Conservation (phyloP, 2,329 filamentous ascomycete species). For the Exophiala phaeomuriformis region DNA sequence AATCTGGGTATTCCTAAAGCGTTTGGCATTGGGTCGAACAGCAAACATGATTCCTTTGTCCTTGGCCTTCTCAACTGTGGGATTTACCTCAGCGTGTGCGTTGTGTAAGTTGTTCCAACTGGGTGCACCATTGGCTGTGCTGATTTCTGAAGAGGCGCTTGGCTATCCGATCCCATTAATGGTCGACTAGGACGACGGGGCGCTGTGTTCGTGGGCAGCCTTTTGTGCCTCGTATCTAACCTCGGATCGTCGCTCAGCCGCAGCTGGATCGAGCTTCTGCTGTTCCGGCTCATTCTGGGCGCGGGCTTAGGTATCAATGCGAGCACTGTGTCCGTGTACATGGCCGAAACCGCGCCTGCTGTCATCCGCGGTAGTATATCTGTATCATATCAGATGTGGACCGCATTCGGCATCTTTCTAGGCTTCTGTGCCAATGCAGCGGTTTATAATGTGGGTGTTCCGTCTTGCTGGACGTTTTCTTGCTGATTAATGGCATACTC, state of each 20-base stretch:
- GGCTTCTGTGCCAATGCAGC: conserved; percentile 59
- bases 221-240: conserved; percentile 46
- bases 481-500: neutral
- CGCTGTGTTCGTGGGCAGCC: conserved; percentile 54
- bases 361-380: conserved; percentile 45
- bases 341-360: conserved; percentile 43
- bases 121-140: conserved; percentile 5
- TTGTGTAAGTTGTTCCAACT: conserved; percentile 36
- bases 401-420: conserved; percentile 55
- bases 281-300: conserved; percentile 44
- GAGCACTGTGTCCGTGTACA: conserved; percentile 43
- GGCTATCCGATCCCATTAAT: conserved; percentile 65
- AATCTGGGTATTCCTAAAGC: conserved; percentile 46
- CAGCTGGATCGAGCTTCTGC: conserved; percentile 52
- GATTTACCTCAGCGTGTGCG: conserved; percentile 47
- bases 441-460: conserved; percentile 47
- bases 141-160: conserved; percentile 46
- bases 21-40: conserved; percentile 40
- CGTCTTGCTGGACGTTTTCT: neutral
- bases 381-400: conserved; percentile 49
- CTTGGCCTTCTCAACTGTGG: conserved; percentile 58
- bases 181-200: conserved; percentile 62
- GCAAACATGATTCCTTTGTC: conserved; percentile 47
- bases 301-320: conserved; percentile 34
- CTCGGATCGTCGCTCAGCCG: conserved; percentile 52